Evolutionary conservation across 1,284 basidiomycete genomes (phyloP).

Genomic region (Trametes versicolor): DNA sequence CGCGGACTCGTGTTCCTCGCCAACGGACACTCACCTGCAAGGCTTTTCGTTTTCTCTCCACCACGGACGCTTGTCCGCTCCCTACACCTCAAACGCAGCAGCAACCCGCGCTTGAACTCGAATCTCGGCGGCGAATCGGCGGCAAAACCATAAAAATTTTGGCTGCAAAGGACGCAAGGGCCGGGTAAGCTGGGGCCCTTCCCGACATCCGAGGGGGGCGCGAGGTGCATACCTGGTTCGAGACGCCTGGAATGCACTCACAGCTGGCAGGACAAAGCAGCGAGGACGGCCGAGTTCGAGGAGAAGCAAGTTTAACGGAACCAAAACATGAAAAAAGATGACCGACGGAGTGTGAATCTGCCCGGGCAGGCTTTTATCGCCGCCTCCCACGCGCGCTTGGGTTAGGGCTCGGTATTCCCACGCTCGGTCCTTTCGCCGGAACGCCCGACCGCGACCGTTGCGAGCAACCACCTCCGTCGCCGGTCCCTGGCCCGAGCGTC

Average conservation of each 20-base stretch:
- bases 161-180: conserved; percentile 9
- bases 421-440: conserved; percentile 24
- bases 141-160: conserved; percentile 38
- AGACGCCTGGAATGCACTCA: conserved; percentile 33
- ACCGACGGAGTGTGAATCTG: conserved; percentile 30
- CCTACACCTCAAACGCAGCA: conserved; percentile 31
- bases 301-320: conserved; percentile 34
- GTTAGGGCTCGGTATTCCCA: conserved; percentile 33
- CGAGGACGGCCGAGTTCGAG: conserved; percentile 35
- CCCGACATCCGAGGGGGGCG: conserved; percentile 1
- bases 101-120: conserved; percentile 28
- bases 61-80: conserved; percentile 31
- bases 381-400: conserved; percentile 22
- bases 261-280: conserved; percentile 34
- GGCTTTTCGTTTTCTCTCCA: conserved; percentile 34
- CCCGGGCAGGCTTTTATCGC: conserved; percentile 22
- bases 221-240: conserved; percentile 22
- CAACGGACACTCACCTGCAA: conserved; percentile 27
- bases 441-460: conserved; percentile 23
- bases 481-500: conserved; percentile 6
- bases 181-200: conserved; percentile 1
- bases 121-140: conserved; percentile 36
- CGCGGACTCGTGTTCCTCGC: conserved; percentile 5
- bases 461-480: conserved; percentile 15
- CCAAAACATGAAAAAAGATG: conserved; percentile 38